Conservation (phyloP, 805 yeast species). For the Barnettozyma vustinii region DNA sequence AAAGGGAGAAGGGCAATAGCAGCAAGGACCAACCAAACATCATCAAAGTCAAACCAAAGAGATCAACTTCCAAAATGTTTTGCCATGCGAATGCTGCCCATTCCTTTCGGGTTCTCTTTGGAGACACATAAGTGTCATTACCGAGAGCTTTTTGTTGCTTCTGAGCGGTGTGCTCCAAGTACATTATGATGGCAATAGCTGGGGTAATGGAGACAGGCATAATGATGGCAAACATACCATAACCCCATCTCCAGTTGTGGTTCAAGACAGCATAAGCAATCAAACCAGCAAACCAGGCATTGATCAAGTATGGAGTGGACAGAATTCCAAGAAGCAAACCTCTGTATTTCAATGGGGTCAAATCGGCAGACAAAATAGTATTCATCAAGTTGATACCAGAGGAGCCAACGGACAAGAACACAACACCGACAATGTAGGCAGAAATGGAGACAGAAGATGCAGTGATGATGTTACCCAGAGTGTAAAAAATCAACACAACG, state of each 20-base stretch:
- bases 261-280: constrained; percentile 29
- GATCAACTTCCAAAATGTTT: constrained; percentile 30
- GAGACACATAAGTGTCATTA: constrained; percentile 7
- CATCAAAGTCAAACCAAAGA: constrained; percentile 30
- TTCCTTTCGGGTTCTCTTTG: neutral
- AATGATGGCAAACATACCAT: constrained; percentile 41
- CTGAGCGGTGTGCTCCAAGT: constrained; percentile 27
- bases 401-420: constrained; percentile 33
- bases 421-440: constrained; percentile 33
- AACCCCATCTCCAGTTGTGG: constrained; percentile 45
- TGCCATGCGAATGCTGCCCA: constrained; percentile 4
- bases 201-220: constrained; percentile 34
- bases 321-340: constrained; percentile 32
- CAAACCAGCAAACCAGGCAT: constrained; percentile 39
- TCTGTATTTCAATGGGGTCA: constrained; percentile 35
- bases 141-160: constrained; percentile 12
- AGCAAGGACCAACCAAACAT: constrained; percentile 33
- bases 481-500: constrained; percentile 27
- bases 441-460: constrained; percentile 32
- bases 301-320: constrained; percentile 36
- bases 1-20: constrained; percentile 33
- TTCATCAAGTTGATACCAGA: constrained; percentile 33
- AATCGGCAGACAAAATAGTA: constrained; percentile 32
- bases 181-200: constrained; percentile 26
- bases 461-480: constrained; percentile 32